phyloP scores from a whole-genome alignment of 768 basidiomycete species.

The Mycena capillaripes region DNA sequence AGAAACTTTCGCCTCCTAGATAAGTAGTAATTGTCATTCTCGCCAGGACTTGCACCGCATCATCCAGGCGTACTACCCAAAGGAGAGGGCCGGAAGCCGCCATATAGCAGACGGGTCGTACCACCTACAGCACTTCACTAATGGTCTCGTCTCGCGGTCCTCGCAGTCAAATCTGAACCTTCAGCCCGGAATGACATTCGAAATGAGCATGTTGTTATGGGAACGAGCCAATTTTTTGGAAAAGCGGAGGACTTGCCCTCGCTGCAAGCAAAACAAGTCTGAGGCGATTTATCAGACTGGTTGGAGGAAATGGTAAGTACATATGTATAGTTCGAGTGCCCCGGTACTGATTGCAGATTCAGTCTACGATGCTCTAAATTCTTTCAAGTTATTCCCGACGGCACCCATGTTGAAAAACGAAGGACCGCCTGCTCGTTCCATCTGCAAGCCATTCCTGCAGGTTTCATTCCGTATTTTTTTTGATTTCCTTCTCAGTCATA shows the following conservation, averaged over 20 bases:
- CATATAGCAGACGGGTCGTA: slow-evolving; percentile 5
- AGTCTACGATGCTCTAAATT: slow-evolving; percentile 20
- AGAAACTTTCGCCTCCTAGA: not conserved
- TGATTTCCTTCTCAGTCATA: no score
- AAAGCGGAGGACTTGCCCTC: slow-evolving; percentile 14
- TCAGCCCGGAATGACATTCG: slow-evolving; percentile 5
- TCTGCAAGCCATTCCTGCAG: not conserved
- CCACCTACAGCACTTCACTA: not conserved
- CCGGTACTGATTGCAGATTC: not conserved
- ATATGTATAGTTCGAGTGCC: no score
- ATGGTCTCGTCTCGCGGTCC: not conserved
- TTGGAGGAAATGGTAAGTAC: slow-evolving; percentile 21
- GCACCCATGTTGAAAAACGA: not conserved
- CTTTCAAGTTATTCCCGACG: slow-evolving; percentile 7
- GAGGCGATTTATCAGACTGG: not conserved
- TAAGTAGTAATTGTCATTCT: not conserved
- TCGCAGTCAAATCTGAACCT: not conserved
- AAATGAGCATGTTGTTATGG: slow-evolving; percentile 15
- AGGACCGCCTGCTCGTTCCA: not conserved
- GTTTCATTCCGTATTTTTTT: not conserved
- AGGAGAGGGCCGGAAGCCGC: slow-evolving; percentile 6
- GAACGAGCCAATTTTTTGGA: slow-evolving; percentile 8
- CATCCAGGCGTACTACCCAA: slow-evolving; percentile 14
- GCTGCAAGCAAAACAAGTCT: slow-evolving; percentile 2
- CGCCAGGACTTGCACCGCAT: slow-evolving; percentile 13